A percentile compares a stretch with the other conserved stretches of the same genome.
phyloP scores from a whole-genome alignment of 108 stramenopile species.

The Nannochloropsis granulata region DNA sequence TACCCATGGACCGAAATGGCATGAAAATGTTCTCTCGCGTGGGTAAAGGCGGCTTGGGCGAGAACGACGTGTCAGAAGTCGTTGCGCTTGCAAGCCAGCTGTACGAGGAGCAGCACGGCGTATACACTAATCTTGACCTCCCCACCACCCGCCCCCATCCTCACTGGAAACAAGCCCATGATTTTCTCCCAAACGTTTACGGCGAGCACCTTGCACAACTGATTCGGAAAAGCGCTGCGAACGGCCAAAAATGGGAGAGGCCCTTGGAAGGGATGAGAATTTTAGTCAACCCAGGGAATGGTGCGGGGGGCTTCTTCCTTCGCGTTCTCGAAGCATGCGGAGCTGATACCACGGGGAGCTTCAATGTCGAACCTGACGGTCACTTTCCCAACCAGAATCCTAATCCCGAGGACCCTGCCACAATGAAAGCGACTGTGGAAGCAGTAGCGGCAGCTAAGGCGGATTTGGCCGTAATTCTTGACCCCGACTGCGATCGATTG shows the following conservation, averaged over 20 bases:
- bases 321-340: slow-evolving; percentile 7
- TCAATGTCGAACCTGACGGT: slow-evolving; percentile 29
- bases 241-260: not conserved
- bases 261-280: slow-evolving; percentile 23
- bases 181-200: not conserved
- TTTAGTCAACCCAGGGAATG: slow-evolving; percentile 38
- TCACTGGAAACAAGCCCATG: not conserved
- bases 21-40: not conserved
- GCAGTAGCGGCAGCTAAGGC: slow-evolving; percentile 22
- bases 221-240: slow-evolving; percentile 2
- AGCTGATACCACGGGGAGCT: slow-evolving; percentile 25
- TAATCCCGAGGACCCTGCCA: slow-evolving; percentile 31
- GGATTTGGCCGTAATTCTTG: slow-evolving; percentile 31
- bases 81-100: not conserved
- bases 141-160: not conserved
- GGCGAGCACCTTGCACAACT: slow-evolving; percentile 19
- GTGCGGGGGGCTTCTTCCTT: slow-evolving; percentile 31
- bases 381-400: slow-evolving; percentile 31
- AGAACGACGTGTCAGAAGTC: not conserved
- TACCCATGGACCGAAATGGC: slow-evolving; percentile 1
- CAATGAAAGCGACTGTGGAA: slow-evolving; percentile 25
- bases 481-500: slow-evolving; percentile 31
- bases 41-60: not conserved
- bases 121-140: not conserved
- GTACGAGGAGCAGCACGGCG: not conserved